Percentiles rank a stretch among this genome's conserved stretches.
phyloP scores from a whole-genome alignment of 2,329 filamentous ascomycete species.

The Fusarium sp. region DNA sequence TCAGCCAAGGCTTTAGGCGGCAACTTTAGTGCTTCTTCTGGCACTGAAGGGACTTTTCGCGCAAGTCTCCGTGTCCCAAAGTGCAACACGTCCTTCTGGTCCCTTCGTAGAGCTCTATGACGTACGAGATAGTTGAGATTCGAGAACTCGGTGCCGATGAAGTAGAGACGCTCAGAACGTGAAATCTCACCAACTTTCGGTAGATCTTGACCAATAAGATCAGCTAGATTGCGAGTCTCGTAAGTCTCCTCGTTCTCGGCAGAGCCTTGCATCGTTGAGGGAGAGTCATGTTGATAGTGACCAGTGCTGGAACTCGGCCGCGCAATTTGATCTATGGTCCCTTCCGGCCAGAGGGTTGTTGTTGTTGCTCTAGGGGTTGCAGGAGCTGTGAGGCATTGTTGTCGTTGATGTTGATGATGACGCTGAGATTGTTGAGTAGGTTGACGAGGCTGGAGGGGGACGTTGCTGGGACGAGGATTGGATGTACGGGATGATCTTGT shows the following conservation, averaged over 20 bases:
- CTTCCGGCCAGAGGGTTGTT: conserved; percentile 28
- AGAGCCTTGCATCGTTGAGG: conserved; percentile 27
- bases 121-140: conserved; percentile 68
- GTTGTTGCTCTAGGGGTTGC: conserved; percentile 34
- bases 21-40: conserved; percentile 62
- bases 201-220: conserved; percentile 63
- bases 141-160: conserved; percentile 67
- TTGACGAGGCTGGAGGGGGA: conserved; percentile 61
- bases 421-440: conserved; percentile 44
- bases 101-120: conserved; percentile 54
- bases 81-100: conserved; percentile 50
- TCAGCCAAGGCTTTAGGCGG: conserved; percentile 62
- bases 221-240: conserved; percentile 58
- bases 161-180: conserved; percentile 62
- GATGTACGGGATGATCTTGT: conserved; percentile 51
- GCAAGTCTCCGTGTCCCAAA: conserved; percentile 51
- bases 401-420: conserved; percentile 12
- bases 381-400: conserved; percentile 49
- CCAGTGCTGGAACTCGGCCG: conserved; percentile 30
- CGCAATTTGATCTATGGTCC: conserved; percentile 3
- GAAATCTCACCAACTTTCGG: conserved; percentile 60
- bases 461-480: conserved; percentile 47
- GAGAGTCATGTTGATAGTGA: conserved; percentile 18
- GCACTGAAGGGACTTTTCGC: conserved; percentile 55
- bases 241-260: conserved; percentile 54